Evolutionary conservation across 441 rosid species (phyloP), one percentile per base, ranked within the genome.

Genomic region (Sinapis alba): DNA sequence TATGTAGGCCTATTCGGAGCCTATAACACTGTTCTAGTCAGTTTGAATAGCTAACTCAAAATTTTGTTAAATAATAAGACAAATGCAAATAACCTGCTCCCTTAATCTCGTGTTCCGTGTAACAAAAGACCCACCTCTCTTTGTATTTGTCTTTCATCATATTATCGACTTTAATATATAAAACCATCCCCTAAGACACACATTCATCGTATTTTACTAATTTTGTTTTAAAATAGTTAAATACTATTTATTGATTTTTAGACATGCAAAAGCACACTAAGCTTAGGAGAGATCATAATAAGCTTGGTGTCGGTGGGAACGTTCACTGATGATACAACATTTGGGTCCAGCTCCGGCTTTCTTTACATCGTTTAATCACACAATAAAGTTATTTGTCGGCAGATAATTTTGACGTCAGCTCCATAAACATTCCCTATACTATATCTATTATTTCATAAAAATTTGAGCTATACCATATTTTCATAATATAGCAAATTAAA

Each of bases 291-390:
- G 51, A 19, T 60, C 60, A 71, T 59, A 41, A 71, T 59, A 41
- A 72, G 64, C 60, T 72, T 2, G 9, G 50, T 67, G 81, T 78
- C 81, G 77, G 81, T 78, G 73, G 51, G 51, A 62, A 66, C 16
- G 77, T 54, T 50, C 61, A 71, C 5, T 4, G 38, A 65, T 58
- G 67, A 76, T 59, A 66, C 59, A 62, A 66, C 80, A 53, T 26
- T 78, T 41, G 69, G 72, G 58, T 47, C 80, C 76, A 65, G 34
- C 47, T 47, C 34, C 13, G 0, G 57, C 32, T 51, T 36, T 34
- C 20, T 58, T 58, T 65, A 36, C 26, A 59, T 66, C 59, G 51
- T 50, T 50, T 60, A 58, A 65, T 27, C 68, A 59, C 38, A 58
- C 36, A 58, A 36, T 47, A 72, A 50, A 61, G 60, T 51, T 7